phyloP scores from a whole-genome alignment of 176 grass and related monocot species.

The Bolboschoenus planiculmis region DNA sequence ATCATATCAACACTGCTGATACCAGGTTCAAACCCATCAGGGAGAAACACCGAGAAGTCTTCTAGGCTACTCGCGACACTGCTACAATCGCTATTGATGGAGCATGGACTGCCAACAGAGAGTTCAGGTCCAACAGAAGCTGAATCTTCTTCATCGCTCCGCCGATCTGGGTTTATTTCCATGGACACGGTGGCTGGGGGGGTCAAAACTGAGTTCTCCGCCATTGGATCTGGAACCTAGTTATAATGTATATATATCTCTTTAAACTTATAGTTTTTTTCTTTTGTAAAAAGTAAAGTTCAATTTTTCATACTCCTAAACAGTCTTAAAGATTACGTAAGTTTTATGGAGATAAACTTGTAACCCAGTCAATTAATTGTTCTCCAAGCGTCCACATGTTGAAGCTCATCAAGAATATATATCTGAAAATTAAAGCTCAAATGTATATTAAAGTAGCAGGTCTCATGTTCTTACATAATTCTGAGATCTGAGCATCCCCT shows the following conservation, averaged over 20 bases:
- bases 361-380: neutral
- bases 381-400: neutral
- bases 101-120: constrained; percentile 52
- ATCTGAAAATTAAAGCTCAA: neutral
- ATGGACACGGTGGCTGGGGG: neutral
- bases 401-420: neutral
- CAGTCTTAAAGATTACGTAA: neutral
- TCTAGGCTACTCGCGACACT: constrained; percentile 51
- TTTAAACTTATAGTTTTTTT: neutral
- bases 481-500: neutral
- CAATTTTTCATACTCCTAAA: neutral
- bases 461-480: neutral
- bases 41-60: constrained; percentile 40
- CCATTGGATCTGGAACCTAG: neutral
- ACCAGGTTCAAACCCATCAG: constrained; percentile 14
- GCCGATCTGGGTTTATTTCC: neutral
- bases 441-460: neutral
- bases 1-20: constrained; percentile 8
- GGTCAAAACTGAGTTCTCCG: neutral
- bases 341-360: neutral
- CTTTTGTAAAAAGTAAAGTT: neutral
- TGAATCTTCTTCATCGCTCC: constrained; percentile 35
- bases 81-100: constrained; percentile 74
- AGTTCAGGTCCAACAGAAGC: constrained; percentile 23
- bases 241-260: neutral